These are phyloP conservation scores for Primulina huaijiensis DNA, from an alignment of 257 asterid species.

Conservation along the genomic window DNA sequence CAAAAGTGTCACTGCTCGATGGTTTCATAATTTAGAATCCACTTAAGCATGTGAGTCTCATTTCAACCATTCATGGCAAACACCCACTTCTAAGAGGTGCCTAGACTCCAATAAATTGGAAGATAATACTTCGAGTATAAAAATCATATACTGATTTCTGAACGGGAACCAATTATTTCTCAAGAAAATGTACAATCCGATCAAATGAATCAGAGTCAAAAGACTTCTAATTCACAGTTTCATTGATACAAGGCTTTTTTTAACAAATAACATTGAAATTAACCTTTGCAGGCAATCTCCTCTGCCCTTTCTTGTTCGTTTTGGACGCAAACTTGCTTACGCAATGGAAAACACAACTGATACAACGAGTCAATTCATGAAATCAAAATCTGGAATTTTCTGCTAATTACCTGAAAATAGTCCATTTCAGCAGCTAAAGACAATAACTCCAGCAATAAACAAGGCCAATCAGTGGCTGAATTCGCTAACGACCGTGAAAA, in stretches of 20 bases:
- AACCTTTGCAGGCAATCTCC: neutral
- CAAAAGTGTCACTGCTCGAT: neutral
- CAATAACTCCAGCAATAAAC: constrained; percentile 80
- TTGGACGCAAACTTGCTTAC: constrained; percentile 6
- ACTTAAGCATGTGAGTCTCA: too few relatives aligned
- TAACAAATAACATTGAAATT: constrained; percentile 6
- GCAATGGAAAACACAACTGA: constrained; percentile 2
- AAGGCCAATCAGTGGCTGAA: constrained; percentile 97
- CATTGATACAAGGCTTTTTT: constrained; percentile 2
- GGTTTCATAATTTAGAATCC: too few relatives aligned
- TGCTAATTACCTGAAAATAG: constrained; percentile 75
- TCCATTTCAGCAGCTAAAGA: constrained; percentile 86
- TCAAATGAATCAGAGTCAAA: constrained; percentile 22
- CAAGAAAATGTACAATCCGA: constrained; percentile 6
- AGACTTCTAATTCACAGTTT: neutral
- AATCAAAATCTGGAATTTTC: constrained; percentile 18
- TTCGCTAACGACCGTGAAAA: constrained; percentile 80
- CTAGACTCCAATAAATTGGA: too few relatives aligned
- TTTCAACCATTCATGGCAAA: too few relatives aligned
- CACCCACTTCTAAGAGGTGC: too few relatives aligned
- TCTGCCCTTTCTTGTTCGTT: constrained; percentile 5
- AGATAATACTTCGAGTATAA: too few relatives aligned
- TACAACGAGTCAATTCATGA: constrained; percentile 9
- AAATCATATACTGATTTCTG: neutral
- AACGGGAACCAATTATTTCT: constrained; percentile 7